phyloP scores from a whole-genome alignment of 2,329 filamentous ascomycete species.

The Zymoseptoria tritici region DNA sequence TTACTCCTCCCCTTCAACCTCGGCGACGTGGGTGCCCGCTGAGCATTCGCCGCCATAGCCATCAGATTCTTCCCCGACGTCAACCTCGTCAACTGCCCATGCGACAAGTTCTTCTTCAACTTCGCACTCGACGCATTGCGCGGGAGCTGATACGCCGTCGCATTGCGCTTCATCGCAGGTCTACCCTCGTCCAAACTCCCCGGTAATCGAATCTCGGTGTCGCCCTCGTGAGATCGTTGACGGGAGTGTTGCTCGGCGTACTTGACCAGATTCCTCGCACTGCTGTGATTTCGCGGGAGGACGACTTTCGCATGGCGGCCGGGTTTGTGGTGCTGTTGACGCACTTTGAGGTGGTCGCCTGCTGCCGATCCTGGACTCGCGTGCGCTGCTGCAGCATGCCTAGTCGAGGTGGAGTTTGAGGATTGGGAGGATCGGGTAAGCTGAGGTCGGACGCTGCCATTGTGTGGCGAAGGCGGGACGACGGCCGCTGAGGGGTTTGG shows the following conservation, averaged over 20 bases:
- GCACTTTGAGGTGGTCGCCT: constrained; percentile 15
- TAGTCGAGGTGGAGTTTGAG: constrained; percentile 14
- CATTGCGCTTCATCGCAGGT: constrained; percentile 25
- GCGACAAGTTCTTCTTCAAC: constrained; percentile 36
- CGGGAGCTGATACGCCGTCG: constrained; percentile 27
- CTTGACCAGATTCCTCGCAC: constrained; percentile 26
- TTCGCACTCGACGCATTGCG: constrained; percentile 25
- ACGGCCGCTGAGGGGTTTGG: background rate
- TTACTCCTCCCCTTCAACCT: constrained; percentile 25
- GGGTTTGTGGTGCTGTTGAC: constrained; percentile 16
- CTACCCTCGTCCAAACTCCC: constrained; percentile 26
- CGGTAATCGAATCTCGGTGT: constrained; percentile 29
- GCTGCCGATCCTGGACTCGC: constrained; percentile 21
- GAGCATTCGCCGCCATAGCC: constrained; percentile 10
- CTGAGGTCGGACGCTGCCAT: constrained; percentile 14
- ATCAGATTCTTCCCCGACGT: constrained; percentile 33
- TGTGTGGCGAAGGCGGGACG: background rate
- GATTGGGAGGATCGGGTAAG: constrained; percentile 25
- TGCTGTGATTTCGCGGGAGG: constrained; percentile 28
- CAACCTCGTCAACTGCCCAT: constrained; percentile 39
- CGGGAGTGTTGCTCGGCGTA: constrained; percentile 23
- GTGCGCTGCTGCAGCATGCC: constrained; percentile 7
- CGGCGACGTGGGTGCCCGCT: constrained; percentile 22
- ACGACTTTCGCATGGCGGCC: constrained; percentile 25
- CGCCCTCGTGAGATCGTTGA: constrained; percentile 25